phyloP scores from a whole-genome alignment of 805 yeast species.

The Saccharomycopsis javanensis region DNA sequence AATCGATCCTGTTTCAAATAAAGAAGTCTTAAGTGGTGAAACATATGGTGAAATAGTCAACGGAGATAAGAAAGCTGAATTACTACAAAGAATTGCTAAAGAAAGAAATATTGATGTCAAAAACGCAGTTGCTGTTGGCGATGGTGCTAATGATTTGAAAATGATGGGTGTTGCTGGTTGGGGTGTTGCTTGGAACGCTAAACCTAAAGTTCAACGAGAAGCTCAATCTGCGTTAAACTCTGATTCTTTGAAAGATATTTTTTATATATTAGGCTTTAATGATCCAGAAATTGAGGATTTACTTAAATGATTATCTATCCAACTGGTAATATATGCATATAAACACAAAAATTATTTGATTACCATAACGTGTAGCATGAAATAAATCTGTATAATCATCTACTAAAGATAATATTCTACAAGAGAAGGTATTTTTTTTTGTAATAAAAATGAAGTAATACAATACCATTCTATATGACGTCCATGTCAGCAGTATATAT shows the following conservation, averaged over 20 bases:
- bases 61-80: constrained; percentile 70
- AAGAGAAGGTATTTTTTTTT: no score
- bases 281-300: constrained; percentile 41
- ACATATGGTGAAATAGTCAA: constrained; percentile 79
- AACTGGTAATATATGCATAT: neutral
- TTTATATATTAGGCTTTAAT: constrained; percentile 70
- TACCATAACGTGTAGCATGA: no score
- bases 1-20: constrained; percentile 32
- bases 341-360: no score
- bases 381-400: no score
- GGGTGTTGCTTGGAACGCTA: constrained; percentile 97
- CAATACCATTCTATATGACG: no score
- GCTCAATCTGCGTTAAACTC: constrained; percentile 83
- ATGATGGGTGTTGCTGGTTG: constrained; percentile 91
- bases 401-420: no score
- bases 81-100: constrained; percentile 51
- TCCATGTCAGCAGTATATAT: no score
- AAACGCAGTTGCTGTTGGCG: constrained; percentile 78
- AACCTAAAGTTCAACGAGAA: constrained; percentile 74
- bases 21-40: constrained; percentile 55
- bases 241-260: constrained; percentile 57
- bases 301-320: neutral
- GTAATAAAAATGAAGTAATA: no score
- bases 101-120: constrained; percentile 42
- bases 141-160: constrained; percentile 90